A percentile compares a stretch with the other conserved stretches of the same genome.
phyloP scores from a whole-genome alignment of 192 early-diverging fungal species.

The Podila minutissima region DNA sequence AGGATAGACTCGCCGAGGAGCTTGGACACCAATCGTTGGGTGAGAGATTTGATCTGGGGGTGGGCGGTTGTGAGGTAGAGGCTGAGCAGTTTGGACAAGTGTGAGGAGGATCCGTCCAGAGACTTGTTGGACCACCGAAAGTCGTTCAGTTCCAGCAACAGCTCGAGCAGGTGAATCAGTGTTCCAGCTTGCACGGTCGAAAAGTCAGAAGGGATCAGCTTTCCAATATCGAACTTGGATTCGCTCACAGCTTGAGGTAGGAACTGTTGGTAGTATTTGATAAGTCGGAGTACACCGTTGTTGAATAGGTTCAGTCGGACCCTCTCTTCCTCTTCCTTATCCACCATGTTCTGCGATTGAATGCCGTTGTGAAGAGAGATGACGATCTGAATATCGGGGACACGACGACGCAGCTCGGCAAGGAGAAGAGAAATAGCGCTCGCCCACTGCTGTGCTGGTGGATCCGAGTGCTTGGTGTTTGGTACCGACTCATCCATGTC shows the following conservation, averaged over 20 bases:
- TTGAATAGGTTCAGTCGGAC: slow-evolving; percentile 54
- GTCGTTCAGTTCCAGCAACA: slow-evolving; percentile 65
- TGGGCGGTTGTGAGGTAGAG: slow-evolving; percentile 61
- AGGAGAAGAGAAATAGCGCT: slow-evolving; percentile 40
- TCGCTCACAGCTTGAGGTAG: slow-evolving; percentile 74
- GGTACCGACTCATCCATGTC: neutral
- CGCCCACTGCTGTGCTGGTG: slow-evolving; percentile 33
- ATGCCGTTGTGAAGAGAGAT: slow-evolving; percentile 58
- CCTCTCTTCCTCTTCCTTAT: slow-evolving; percentile 54
- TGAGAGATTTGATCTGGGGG: slow-evolving; percentile 53
- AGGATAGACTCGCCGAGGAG: slow-evolving; percentile 65
- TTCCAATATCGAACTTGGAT: slow-evolving; percentile 76
- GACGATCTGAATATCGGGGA: slow-evolving; percentile 79
- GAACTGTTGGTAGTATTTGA: slow-evolving; percentile 73
- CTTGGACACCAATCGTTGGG: slow-evolving; percentile 54
- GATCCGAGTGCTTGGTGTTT: slow-evolving; percentile 4
- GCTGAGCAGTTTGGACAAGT: slow-evolving; percentile 63
- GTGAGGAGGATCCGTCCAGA: slow-evolving; percentile 57
- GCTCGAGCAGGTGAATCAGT: slow-evolving; percentile 67
- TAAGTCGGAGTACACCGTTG: slow-evolving; percentile 64
- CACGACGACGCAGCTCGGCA: slow-evolving; percentile 69
- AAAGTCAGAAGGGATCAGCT: slow-evolving; percentile 75
- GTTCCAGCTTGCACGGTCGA: slow-evolving; percentile 58
- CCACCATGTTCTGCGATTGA: slow-evolving; percentile 13
- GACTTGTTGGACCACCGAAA: slow-evolving; percentile 78